A percentile compares a stretch with the other conserved stretches of the same genome.
These are phyloP conservation scores for Syzygium jambos DNA, from an alignment of 345 rosid species.

Conservation along the genomic window DNA sequence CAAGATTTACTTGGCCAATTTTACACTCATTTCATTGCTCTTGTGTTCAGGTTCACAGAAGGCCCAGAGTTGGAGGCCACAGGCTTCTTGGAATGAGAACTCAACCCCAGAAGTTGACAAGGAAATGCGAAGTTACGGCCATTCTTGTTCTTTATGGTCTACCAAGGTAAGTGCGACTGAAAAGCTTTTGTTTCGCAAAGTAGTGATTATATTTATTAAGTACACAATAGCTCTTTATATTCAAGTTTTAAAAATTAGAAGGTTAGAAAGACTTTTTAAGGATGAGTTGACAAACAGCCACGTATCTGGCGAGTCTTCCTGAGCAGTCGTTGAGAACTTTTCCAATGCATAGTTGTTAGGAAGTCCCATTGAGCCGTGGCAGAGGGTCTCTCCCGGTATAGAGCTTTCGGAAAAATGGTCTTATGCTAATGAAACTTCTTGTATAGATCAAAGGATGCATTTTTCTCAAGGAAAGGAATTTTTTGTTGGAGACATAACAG, in stretches of 20 bases:
- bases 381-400: not conserved
- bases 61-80: slow-evolving; percentile 62
- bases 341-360: not conserved
- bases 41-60: slow-evolving; percentile 41
- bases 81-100: slow-evolving; percentile 68
- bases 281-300: not conserved
- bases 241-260: not conserved
- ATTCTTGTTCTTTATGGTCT: slow-evolving; percentile 94
- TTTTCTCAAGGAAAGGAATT: not conserved
- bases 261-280: not conserved
- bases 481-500: not conserved
- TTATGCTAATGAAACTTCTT: not conserved
- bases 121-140: slow-evolving; percentile 93
- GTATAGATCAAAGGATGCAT: not conserved
- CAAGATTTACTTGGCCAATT: not conserved
- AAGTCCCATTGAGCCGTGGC: not conserved
- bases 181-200: not conserved
- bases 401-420: not conserved
- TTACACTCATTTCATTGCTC: not conserved
- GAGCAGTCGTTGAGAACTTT: not conserved
- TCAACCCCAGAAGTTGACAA: slow-evolving; percentile 62
- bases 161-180: slow-evolving; percentile 48
- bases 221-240: not conserved
- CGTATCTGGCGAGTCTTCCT: not conserved
- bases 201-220: not conserved